A percentile compares a stretch with the other conserved stretches of the same genome.
phyloP scores from a whole-genome alignment of 495 filamentous ascomycete genomes.

The Darksidea phi region DNA sequence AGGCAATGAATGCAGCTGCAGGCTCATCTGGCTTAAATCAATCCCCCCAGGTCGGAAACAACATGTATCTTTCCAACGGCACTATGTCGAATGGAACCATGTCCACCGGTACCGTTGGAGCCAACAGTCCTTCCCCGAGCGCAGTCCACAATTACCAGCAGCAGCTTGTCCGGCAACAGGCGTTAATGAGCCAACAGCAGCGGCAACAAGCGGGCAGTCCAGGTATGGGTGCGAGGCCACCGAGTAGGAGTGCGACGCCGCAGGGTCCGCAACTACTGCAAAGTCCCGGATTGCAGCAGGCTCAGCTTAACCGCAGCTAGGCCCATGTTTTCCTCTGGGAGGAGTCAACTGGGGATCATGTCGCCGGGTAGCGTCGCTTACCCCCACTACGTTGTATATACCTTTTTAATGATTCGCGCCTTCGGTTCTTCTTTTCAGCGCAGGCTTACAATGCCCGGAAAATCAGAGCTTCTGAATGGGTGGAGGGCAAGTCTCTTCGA shows the following conservation, averaged over 20 bases:
- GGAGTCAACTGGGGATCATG: not conserved
- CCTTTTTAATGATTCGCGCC: not conserved
- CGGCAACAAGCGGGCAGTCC: slow-evolving; percentile 26
- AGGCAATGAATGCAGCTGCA: slow-evolving; percentile 44
- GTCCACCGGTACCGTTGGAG: not conserved
- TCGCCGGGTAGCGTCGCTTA: not conserved
- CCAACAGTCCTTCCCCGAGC: slow-evolving; percentile 23
- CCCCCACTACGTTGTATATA: not conserved
- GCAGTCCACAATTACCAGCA: slow-evolving; percentile 29
- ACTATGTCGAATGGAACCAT: not conserved
- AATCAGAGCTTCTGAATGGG: too few species aligned
- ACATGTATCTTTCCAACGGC: slow-evolving; percentile 28
- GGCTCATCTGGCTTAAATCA: slow-evolving; percentile 32
- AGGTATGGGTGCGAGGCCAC: slow-evolving; percentile 12
- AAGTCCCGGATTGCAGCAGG: slow-evolving; percentile 23
- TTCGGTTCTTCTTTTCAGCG: not conserved
- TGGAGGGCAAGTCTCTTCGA: too few species aligned
- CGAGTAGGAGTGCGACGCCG: slow-evolving; percentile 32
- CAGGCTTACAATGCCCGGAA: too few species aligned
- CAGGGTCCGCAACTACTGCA: slow-evolving; percentile 25
- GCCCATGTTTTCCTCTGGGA: not conserved
- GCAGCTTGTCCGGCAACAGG: slow-evolving; percentile 30
- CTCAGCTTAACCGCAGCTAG: slow-evolving; percentile 20
- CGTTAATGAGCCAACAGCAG: slow-evolving; percentile 25
- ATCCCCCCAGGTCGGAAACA: slow-evolving; percentile 25